A percentile compares a stretch with the other conserved stretches of the same genome.
phyloP scores from a whole-genome alignment of 768 basidiomycete species.

The Gymnopilus junonius region DNA sequence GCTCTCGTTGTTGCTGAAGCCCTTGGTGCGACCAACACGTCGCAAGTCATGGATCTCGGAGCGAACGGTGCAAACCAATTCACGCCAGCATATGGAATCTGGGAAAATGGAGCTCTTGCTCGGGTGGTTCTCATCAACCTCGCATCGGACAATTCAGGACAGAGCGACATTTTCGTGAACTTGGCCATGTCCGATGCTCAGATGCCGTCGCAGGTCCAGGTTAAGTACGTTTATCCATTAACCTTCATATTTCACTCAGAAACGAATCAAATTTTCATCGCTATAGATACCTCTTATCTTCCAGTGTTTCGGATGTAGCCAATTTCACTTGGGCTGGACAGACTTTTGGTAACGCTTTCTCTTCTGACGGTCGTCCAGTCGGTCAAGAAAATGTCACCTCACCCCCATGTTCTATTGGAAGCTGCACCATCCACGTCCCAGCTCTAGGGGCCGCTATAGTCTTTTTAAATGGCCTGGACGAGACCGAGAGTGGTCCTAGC shows the following conservation, averaged over 20 bases:
- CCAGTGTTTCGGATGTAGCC: conserved; percentile 58
- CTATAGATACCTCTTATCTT: conserved; percentile 58
- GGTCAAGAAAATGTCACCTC: conserved; percentile 59
- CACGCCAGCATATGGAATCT: conserved; percentile 57
- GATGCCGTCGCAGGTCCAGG: conserved; percentile 50
- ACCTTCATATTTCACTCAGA: no score
- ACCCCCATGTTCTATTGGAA: conserved; percentile 56
- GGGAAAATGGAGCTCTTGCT: conserved; percentile 67
- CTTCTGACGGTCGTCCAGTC: conserved; percentile 66
- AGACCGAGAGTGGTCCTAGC: conserved; percentile 23
- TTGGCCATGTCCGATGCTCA: conserved; percentile 51
- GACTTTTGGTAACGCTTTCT: conserved; percentile 63
- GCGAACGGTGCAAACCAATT: conserved; percentile 29
- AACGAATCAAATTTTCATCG: background rate
- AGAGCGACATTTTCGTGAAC: conserved; percentile 45
- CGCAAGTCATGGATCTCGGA: conserved; percentile 43
- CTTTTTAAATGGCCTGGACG: conserved; percentile 50
- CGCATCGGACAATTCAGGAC: conserved; percentile 59
- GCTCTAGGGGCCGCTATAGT: conserved; percentile 78
- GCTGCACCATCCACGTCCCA: conserved; percentile 64
- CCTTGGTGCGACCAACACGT: conserved; percentile 61
- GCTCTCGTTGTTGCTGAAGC: conserved; percentile 70
- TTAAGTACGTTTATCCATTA: conserved; percentile 44
- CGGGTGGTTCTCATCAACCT: conserved; percentile 75
- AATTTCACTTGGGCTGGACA: conserved; percentile 82